Conservation (phyloP, 2,329 filamentous ascomycete species). For the Venturiaceae sp. region DNA sequence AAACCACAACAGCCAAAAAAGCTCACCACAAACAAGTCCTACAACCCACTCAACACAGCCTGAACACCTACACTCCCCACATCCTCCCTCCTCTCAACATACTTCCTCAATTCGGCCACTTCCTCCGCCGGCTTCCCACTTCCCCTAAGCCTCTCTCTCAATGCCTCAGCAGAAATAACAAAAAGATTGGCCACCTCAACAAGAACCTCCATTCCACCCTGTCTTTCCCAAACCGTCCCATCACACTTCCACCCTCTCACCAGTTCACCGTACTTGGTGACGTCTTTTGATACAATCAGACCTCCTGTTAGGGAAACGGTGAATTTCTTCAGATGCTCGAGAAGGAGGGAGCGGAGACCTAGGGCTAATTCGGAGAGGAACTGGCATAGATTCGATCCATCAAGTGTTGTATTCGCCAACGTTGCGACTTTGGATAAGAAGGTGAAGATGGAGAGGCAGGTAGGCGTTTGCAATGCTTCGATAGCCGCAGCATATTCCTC, state of each 20-base stretch:
- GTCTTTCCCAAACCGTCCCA: constrained; percentile 24
- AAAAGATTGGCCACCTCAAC: constrained; percentile 93
- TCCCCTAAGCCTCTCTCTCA: constrained; percentile 40
- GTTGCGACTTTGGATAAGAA: constrained; percentile 65
- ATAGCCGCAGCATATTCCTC: constrained; percentile 49
- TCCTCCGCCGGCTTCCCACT: constrained; percentile 29
- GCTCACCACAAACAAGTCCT: too few species aligned
- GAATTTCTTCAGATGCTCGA: constrained; percentile 93
- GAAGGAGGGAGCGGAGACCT: constrained; percentile 65
- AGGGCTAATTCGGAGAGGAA: constrained; percentile 79
- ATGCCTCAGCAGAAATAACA: constrained; percentile 62
- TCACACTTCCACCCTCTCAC: constrained; percentile 59
- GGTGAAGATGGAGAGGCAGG: constrained; percentile 69
- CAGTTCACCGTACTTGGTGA: constrained; percentile 83
- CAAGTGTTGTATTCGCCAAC: constrained; percentile 58
- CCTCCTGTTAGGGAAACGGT: constrained; percentile 87
- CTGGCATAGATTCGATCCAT: constrained; percentile 72
- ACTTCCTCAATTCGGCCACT: constrained; percentile 59
- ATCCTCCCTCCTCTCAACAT: constrained; percentile 79
- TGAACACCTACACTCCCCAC: constrained; percentile 72
- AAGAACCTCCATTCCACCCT: constrained; percentile 63
- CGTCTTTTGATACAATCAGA: constrained; percentile 91
- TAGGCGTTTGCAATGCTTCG: constrained; percentile 75
- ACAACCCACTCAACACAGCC: constrained; percentile 63
- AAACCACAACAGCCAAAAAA: too few species aligned